Base-by-base conservation (phyloP, 192 early-diverging fungal species). In the Blastocladiella britannica region DNA sequence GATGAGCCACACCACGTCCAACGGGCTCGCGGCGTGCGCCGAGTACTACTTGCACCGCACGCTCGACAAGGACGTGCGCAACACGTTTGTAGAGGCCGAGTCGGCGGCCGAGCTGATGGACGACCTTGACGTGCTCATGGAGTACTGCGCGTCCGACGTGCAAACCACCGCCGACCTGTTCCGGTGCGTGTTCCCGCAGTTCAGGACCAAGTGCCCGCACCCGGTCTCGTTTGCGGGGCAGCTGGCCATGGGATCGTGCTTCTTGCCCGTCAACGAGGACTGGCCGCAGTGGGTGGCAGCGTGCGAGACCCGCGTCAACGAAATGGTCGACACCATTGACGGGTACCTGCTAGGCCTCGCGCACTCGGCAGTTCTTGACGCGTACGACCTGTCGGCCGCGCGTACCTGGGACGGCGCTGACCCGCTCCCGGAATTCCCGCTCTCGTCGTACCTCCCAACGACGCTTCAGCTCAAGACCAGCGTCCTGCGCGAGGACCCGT, bases 201-300 rank as follows among this genome's bases (percentile, higher is more conserved):
- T 83, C 63, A 59, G 66, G 23, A 43, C 72, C 23, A 87, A 88
- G 51, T 95, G 91, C 60, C 94, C 94, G 18, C 92, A 93, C 58
- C 91, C 91, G 3, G 87, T 82, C 29, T 91, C 91, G 27, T 89
- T 98, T 71, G 82, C 83, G 3, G 94, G 94, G 0, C 84, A 88
- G 62, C 54, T 93, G 54, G 76, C 83, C 47, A 93, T 98, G 88
- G 80, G 85, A 4, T 82, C 76, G 29, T 80, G 79, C 4, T 91
- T 87, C 62, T 60, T 98, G 56, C 81, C 94, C 0, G 84, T 85
- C 12, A 77, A 81, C 28, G 66, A 74, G n/a, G 75, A 73, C 26
- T 98, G 92, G 94, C 66, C 77, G 5, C 66, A 75, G 8, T 95
- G 86, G 62, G 56, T 93, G 3, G 52, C 53, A 4, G 65, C 63